phyloP scores from a whole-genome alignment of 345 rosid genomes.

The Balakata baccata region DNA sequence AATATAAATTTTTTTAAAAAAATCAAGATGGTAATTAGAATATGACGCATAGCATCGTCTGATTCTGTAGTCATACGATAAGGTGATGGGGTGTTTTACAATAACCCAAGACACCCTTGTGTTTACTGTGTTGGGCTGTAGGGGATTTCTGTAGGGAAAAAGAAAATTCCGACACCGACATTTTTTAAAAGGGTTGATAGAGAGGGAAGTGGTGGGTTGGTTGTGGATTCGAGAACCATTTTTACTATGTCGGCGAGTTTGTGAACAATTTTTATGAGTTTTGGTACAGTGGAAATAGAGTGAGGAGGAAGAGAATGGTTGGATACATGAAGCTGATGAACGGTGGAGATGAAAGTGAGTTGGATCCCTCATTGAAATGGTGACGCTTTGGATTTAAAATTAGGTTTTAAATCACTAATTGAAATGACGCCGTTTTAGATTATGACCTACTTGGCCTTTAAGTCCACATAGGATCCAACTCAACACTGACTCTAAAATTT shows the following conservation, averaged over 20 bases:
- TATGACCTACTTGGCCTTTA: too few relatives aligned
- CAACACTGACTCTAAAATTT: too few relatives aligned
- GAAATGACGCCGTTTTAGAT: too few relatives aligned
- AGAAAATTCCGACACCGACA: constrained; percentile 59
- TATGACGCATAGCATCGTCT: too few relatives aligned
- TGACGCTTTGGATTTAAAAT: too few relatives aligned
- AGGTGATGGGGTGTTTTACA: too few relatives aligned
- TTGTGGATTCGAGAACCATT: constrained; percentile 91
- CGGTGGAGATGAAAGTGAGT: constrained; percentile 79
- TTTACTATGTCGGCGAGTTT: constrained; percentile 80
- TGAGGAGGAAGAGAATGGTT: constrained; percentile 43
- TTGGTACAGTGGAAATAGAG: constrained; percentile 53
- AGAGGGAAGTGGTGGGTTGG: constrained; percentile 74
- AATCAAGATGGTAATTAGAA: too few relatives aligned
- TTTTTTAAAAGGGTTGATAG: constrained; percentile 48
- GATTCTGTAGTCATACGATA: too few relatives aligned
- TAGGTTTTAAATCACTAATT: too few relatives aligned
- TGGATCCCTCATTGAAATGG: too few relatives aligned
- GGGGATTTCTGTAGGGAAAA: constrained; percentile 72
- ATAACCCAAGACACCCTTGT: constrained; percentile 80
- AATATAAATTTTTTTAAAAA: too few relatives aligned
- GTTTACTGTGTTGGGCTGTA: constrained; percentile 78
- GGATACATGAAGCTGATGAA: constrained; percentile 93
- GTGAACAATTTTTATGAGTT: constrained; percentile 76
- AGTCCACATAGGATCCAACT: too few relatives aligned